These are phyloP conservation scores for Theobroma cacao DNA, from an alignment of 345 rosid genomes.

Conservation along the genomic window DNA sequence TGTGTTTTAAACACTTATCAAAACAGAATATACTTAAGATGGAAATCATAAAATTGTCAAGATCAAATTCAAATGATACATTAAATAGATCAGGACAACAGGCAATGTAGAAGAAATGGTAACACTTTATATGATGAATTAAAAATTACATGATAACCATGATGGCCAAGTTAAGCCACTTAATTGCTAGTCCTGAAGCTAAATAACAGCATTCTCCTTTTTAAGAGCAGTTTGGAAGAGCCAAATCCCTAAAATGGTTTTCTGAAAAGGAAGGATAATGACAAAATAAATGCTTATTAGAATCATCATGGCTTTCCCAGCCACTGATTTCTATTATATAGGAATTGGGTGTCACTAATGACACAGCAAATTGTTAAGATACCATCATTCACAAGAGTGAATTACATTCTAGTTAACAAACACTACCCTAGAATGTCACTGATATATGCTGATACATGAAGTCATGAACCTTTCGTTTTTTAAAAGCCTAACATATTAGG, in stretches of 20 bases:
- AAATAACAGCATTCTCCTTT: not conserved
- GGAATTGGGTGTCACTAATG: not conserved
- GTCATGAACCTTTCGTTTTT: not conserved
- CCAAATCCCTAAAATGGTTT: not conserved
- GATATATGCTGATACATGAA: not conserved
- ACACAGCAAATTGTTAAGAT: not conserved
- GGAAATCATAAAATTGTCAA: no score
- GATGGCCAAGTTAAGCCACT: not conserved
- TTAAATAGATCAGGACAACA: not conserved
- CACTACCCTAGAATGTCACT: not conserved
- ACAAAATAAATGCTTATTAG: not conserved
- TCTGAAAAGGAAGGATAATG: not conserved
- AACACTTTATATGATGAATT: not conserved
- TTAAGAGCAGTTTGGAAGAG: not conserved
- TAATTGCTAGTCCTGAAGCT: not conserved
- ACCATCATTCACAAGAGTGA: not conserved
- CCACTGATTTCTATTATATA: not conserved
- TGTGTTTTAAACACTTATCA: no score
- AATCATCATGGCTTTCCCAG: not conserved
- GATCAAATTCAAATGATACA: not conserved
- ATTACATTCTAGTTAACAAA: not conserved
- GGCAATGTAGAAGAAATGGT: not conserved
- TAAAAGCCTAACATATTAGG: not conserved
- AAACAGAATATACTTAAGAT: no score
- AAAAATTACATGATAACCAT: not conserved